These are phyloP conservation scores for Hanseniaspora uvarum DNA, from an alignment of 1,139 yeast genomes.

Conservation along the genomic window DNA sequence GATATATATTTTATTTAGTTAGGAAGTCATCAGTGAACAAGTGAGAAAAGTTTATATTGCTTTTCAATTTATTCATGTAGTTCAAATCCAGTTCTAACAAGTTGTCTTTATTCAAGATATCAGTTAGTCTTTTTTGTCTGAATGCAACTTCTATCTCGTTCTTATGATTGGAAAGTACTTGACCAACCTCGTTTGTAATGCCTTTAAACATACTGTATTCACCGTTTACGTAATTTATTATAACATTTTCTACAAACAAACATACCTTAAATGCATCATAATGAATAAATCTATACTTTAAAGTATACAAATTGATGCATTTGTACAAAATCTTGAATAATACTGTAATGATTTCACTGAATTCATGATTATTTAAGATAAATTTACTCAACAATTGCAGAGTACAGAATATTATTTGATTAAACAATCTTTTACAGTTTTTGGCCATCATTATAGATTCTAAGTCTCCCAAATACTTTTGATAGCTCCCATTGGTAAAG, in stretches of 20 bases:
- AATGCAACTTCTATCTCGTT: not conserved
- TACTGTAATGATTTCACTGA: not conserved
- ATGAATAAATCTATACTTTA: constrained; percentile 26
- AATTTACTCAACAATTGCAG: not conserved
- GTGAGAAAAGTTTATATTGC: not conserved
- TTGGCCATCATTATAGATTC: not conserved
- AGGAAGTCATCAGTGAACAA: not conserved
- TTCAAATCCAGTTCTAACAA: not conserved
- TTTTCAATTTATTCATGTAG: not conserved
- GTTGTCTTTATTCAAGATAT: not conserved
- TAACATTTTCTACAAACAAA: constrained; percentile 21
- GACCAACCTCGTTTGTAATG: not conserved
- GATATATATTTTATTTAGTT: not conserved
- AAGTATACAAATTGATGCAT: constrained; percentile 17
- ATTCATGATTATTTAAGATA: not conserved
- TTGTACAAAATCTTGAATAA: not conserved
- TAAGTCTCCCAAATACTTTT: constrained; percentile 3
- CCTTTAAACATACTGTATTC: not conserved
- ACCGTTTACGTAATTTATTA: not conserved
- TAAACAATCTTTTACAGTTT: not conserved
- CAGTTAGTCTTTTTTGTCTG: not conserved
- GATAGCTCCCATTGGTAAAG: not conserved
- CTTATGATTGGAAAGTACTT: no score
- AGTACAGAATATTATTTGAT: not conserved
- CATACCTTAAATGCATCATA: constrained; percentile 29